These are phyloP conservation scores for Blastobotrys serpentis DNA, from an alignment of 1,139 yeast genomes.

Conservation along the genomic window DNA sequence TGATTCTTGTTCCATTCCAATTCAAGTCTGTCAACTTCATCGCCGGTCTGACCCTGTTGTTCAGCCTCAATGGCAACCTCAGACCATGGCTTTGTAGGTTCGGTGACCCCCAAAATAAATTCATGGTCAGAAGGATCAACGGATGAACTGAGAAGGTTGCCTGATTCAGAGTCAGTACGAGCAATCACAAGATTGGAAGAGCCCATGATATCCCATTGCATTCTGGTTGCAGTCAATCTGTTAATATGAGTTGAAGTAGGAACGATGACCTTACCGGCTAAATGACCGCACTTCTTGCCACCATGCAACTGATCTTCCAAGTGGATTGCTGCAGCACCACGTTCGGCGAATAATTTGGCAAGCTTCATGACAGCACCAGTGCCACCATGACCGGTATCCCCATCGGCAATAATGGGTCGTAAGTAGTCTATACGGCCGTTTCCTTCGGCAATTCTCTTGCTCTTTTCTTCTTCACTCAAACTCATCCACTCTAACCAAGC, in stretches of 20 bases:
- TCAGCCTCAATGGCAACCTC: slow-evolving; percentile 50
- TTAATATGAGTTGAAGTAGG: slow-evolving; percentile 60
- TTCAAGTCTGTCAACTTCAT: slow-evolving; percentile 43
- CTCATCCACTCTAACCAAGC: slow-evolving; percentile 48
- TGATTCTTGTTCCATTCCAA: slow-evolving; percentile 47
- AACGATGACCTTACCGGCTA: slow-evolving; percentile 61
- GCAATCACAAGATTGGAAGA: slow-evolving; percentile 59
- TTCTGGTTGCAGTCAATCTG: slow-evolving; percentile 56
- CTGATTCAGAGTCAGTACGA: slow-evolving; percentile 60
- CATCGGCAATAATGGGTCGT: slow-evolving; percentile 65
- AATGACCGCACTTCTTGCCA: slow-evolving; percentile 64
- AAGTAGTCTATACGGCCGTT: slow-evolving; percentile 49
- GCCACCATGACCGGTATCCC: slow-evolving; percentile 71
- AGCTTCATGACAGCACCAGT: slow-evolving; percentile 61
- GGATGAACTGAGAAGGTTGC: slow-evolving; percentile 52
- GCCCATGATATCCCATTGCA: slow-evolving; percentile 67
- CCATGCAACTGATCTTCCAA: slow-evolving; percentile 65
- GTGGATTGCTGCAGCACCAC: slow-evolving; percentile 66
- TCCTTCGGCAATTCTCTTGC: slow-evolving; percentile 28
- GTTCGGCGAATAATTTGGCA: slow-evolving; percentile 62
- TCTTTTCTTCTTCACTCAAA: slow-evolving; percentile 36
- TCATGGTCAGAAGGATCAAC: slow-evolving; percentile 59
- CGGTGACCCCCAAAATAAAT: slow-evolving; percentile 50
- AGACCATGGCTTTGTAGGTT: slow-evolving; percentile 47
- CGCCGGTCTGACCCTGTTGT: slow-evolving; percentile 38